Evolutionary conservation across 768 basidiomycete species (phyloP), one percentile per base, ranked within the genome.

Genomic region (Strobilomyces dryophilus): DNA sequence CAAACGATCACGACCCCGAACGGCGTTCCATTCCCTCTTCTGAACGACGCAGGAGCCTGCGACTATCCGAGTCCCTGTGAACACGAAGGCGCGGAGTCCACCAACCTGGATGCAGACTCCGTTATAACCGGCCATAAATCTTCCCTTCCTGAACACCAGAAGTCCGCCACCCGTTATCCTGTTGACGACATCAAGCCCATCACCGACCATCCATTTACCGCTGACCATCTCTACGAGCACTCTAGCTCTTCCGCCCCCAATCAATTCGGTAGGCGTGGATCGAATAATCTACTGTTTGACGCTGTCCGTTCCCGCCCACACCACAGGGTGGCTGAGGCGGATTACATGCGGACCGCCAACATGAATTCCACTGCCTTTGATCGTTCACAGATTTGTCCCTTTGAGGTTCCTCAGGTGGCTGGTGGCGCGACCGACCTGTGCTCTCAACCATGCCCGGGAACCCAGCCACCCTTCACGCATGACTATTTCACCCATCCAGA

Each of bases 231-330:
- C 20, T 45, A 57, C 51, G 56, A 53, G 35, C 48, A 59, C 41
- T n/a, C 45, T 40, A 49, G 53, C 24, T n/a, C 53, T 17, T 51
- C 55, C 15, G 9, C 41, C 45, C 17, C 56, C 36, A 64, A 60
- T 59, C 68, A 68, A 39, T 59, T 57, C 47, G 68, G 66, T 37
- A 66, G 71, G 40, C 71, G 67, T 35, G 65, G 61, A 41, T 70
- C 71, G 44, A 74, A 73, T 54, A 69, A 72, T 48, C 56, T 73
- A 15, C 61, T 72, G 49, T 76, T 75, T 56, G 76, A 74, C 66
- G 66, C 72, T 39, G 63, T 71, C 45, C 61, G 58, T 48, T 51
- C 63, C 18, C 67, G 63, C 21, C 14, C 51, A 32, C 56, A 65
- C 36, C 62, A 71, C 48, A 69, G 52, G 52, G 50, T 49, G 47